Evolutionary conservation across 495 filamentous ascomycete genomes (phyloP), one percentile per base, ranked within the genome.

Genomic region (Talaromyces adpressus): DNA sequence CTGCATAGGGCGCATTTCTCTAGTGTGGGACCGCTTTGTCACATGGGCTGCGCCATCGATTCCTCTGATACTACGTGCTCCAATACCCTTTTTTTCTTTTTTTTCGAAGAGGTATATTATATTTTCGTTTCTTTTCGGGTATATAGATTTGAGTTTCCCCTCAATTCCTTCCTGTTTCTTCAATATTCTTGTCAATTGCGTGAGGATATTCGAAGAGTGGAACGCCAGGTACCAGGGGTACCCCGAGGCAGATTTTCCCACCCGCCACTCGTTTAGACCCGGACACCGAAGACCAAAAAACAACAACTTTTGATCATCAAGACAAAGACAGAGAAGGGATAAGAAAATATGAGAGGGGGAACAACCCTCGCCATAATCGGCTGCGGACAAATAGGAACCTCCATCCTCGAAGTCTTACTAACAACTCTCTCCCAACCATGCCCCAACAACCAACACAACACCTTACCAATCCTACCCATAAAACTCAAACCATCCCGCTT

Each of bases 351-450:
- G 60, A 30, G 60, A 52, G 60, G 22, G 25, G 41, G 60, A 11
- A 62, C 39, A 20, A 62, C 60, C 8, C 47, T 62, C 6, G 60
- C 60, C 11, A 62, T 62, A 2, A 36, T 62, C 27, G 60, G 60
- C 45, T 62, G 60, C 29, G 60, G 60, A 6, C 41, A 62, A 49
- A 62, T 62, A 27, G 60, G 60, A 29, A 62, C 60, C 25, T 27
- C 47, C 6, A 62, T 62, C 8, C 45, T 62, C 2, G 47, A 62
- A 16, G 60, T 62, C 22, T 18, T 62, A 14, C 18, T 53, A 29
- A 29, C 60, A 12, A 51, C 60, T 16, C 60, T 62, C 11, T 62
- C 60, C 6, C 39, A 51, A 29, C 60, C 60, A 51, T 51, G 60
- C 20, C 60, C 60, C 14, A 62, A 62, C 27, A 23, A 34, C 6